Evolutionary conservation across 257 asterid genomes (phyloP), one percentile per base, ranked within the genome.

Genomic region (Cruciata laevipes): DNA sequence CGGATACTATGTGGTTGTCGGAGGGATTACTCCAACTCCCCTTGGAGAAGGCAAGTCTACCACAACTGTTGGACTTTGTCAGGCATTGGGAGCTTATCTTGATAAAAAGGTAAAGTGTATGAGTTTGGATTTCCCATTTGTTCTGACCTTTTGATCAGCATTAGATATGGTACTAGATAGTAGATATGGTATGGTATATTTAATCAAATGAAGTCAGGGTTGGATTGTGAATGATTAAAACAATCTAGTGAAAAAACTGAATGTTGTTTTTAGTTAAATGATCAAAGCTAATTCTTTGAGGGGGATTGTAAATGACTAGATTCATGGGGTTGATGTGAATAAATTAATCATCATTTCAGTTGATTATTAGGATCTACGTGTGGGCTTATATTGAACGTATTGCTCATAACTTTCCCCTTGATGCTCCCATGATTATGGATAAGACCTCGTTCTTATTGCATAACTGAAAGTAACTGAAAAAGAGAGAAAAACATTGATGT

Each of bases 31-130:
- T 74, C 96, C 99, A 52, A 93, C 99, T n/a, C 99, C 99, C 75
- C 99, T 93, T 65, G 99, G 99, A 77, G 99, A 93, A 81, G 96
- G 97, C 71, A 93, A 93, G 80, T 90, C 97, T 69, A 93, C 99
- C 4, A 90, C 99, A 59, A 88, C 99, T 23, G 97, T 90, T 61
- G 99, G 99, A 67, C 89, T 93, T n/a, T 93, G 99, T 74, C 97
- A 93, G 82, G 99, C 99, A 6, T 72, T 93, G 80, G 96, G 99
- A 67, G 97, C 97, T 79, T 93, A 83, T 74, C 99, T 88, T 73
- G 97, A 88, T 75, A 88, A 88, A 75, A 93, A 90, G 97, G 99
- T 93, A 76, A 30, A 49, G 38, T 16, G 12, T 61, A 10, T 6
- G 42, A 11, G 51, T 42, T 42, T 42, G 51, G 18, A 42, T 42